Percentiles rank a stretch among this genome's conserved stretches.
phyloP scores from a whole-genome alignment of 2,329 filamentous ascomycete species.

The Penicillium nordicum region DNA sequence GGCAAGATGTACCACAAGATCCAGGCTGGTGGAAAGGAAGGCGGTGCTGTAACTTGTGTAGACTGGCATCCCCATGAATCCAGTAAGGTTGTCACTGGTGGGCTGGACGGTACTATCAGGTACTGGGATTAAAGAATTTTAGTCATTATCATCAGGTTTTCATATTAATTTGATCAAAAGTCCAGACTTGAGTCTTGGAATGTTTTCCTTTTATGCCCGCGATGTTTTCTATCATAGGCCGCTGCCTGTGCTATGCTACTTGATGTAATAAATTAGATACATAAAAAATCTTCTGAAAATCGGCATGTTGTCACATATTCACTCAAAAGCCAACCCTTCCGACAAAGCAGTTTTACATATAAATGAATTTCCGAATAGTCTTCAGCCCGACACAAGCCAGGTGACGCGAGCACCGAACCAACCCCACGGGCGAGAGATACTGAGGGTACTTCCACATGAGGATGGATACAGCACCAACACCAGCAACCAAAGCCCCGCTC shows the following conservation, averaged over 20 bases:
- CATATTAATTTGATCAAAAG: conserved; percentile 9
- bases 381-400: conserved; percentile 18
- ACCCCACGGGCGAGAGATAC: conserved; percentile 17
- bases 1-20: conserved; percentile 99
- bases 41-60: conserved; percentile 76
- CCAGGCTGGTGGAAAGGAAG: conserved; percentile 64
- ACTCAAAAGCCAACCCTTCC: not conserved
- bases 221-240: not conserved
- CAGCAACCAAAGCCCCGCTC: conserved; percentile 26
- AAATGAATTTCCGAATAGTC: not conserved
- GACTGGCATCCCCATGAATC: conserved; percentile 98
- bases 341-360: not conserved
- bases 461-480: conserved; percentile 29
- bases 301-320: not conserved
- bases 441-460: conserved; percentile 32
- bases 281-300: not conserved
- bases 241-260: not conserved
- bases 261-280: not conserved
- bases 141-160: conserved; percentile 4
- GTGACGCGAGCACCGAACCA: conserved; percentile 15
- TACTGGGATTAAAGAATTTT: conserved; percentile 75
- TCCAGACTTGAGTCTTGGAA: not conserved
- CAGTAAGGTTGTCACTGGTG: conserved; percentile 87
- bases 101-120: conserved; percentile 80
- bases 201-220: not conserved